Evolutionary conservation across 1,284 basidiomycete species (phyloP).

Genomic region (Tilletia horrida): DNA sequence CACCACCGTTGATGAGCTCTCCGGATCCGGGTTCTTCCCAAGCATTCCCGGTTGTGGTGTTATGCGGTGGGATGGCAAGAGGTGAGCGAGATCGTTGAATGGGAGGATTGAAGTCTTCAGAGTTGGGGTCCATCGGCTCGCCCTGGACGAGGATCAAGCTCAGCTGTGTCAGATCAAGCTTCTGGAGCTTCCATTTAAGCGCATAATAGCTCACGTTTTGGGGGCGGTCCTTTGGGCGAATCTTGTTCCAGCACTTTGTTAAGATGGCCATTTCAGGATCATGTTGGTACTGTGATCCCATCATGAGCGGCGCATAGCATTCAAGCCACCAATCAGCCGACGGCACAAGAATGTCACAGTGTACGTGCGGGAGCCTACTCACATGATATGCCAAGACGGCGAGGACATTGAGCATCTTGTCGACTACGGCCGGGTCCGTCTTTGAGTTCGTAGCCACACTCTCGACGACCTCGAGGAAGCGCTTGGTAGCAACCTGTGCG

Average conservation of each 20-base stretch:
- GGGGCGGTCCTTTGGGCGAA: conserved; percentile 35
- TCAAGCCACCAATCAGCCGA: too few relatives aligned
- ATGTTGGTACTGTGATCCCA: conserved; percentile 27
- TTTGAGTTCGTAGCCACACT: conserved; percentile 35
- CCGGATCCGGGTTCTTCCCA: too few relatives aligned
- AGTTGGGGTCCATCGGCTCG: conserved; percentile 26
- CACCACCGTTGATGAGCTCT: neutral
- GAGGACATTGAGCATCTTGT: conserved; percentile 37
- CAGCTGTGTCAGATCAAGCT: neutral
- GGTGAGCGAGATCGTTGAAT: neutral
- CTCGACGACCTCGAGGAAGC: conserved; percentile 44
- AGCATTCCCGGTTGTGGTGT: neutral
- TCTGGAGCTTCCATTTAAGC: neutral
- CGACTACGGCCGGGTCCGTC: conserved; percentile 41
- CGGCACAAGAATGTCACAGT: neutral
- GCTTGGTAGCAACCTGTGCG: conserved; percentile 40
- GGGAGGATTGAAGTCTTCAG: conserved; percentile 24
- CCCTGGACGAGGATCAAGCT: conserved; percentile 18
- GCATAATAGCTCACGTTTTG: conserved; percentile 23
- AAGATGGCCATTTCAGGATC: conserved; percentile 35
- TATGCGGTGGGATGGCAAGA: neutral
- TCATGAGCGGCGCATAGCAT: too few relatives aligned
- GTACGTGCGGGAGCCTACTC: conserved; percentile 3
- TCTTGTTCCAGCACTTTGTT: conserved; percentile 46
- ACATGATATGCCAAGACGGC: conserved; percentile 39